Evolutionary conservation across 2,329 filamentous ascomycete species (phyloP).

Genomic region (Macrophomina tecta): DNA sequence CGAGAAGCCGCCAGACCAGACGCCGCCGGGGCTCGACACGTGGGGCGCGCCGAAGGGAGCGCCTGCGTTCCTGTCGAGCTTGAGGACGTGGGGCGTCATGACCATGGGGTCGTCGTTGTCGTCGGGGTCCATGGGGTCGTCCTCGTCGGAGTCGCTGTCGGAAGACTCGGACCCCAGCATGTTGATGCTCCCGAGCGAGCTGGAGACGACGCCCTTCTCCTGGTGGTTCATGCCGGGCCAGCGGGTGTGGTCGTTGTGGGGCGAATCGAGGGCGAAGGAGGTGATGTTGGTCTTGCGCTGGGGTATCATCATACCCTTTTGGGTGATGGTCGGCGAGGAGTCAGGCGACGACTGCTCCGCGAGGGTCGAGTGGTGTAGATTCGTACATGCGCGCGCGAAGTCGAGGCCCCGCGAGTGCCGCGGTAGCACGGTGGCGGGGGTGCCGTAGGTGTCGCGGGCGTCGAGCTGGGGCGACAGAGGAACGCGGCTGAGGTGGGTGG

Average conservation of each 20-base stretch:
- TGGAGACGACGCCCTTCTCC: constrained; percentile 60
- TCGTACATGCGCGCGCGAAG: constrained; percentile 91
- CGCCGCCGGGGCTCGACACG: constrained; percentile 60
- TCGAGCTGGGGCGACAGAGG: constrained; percentile 88
- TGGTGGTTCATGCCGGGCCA: constrained; percentile 69
- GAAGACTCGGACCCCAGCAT: constrained; percentile 82
- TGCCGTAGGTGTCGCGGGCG: constrained; percentile 81
- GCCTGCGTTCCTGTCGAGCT: constrained; percentile 57
- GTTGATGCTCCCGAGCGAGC: constrained; percentile 80
- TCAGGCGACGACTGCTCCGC: constrained; percentile 88
- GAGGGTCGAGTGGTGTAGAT: constrained; percentile 92
- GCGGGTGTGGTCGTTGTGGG: constrained; percentile 64
- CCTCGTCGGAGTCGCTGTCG: constrained; percentile 67
- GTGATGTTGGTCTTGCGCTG: constrained; percentile 55
- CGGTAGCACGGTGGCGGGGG: constrained; percentile 85
- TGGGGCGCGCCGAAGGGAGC: constrained; percentile 45
- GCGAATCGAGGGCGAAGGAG: constrained; percentile 63
- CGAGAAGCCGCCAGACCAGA: constrained; percentile 71
- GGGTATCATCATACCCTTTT: constrained; percentile 68
- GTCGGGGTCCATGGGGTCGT: constrained; percentile 55
- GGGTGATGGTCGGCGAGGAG: constrained; percentile 83
- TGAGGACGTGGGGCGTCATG: constrained; percentile 79
- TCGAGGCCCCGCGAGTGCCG: constrained; percentile 88
- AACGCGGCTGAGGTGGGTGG: constrained; percentile 59
- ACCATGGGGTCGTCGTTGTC: constrained; percentile 72